Evolutionary conservation across 2,329 filamentous ascomycete species (phyloP), one percentile per base, ranked within the genome.

Genomic region (Elsinoe australis): DNA sequence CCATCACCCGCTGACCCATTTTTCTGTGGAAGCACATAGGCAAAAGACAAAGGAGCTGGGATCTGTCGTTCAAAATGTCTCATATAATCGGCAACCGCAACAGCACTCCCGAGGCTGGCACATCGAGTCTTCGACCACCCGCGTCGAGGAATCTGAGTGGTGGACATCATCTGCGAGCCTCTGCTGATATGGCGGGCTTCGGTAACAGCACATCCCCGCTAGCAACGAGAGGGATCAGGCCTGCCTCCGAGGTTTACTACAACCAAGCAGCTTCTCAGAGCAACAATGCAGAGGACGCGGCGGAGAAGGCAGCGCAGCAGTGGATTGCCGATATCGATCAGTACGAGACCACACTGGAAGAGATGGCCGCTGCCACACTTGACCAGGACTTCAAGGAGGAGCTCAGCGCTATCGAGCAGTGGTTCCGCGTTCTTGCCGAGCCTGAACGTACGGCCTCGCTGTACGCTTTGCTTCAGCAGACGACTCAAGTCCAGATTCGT

Each of bases 301-400:
- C 92, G 65, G 92, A 96, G 65, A 90, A 89, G 68, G 85, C 90
- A 55, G 88, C 90, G 44, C 89, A 95, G 71, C 89, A 98, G 68
- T 98, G 92, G 92, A 90, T 98, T 59, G 88, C 90, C 49, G 92
- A 98, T 61, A 96, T 98, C 58, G 92, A 98, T 64, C 90, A 96
- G 67, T 95, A 95, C 61, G 92, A 98, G 73, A 94, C 83, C n/a
- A 98, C 92, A 1, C 70, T 98, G 61, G 92, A 96, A 68, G 92
- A 98, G 66, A 98, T 98, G 92, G 92, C 92, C 34, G 89, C 90
- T 24, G 92, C 92, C 21, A 96, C 92, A n/a, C 74, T 96, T 48
- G 92, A 98, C 64, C 92, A 98, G 71, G 92, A 98, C 64, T 98
- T 98, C 75, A 98, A 98, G 72, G 92, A 96, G 68, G 92, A 98